Base-by-base conservation (phyloP, 495 filamentous ascomycete species). In the Collariella sp. region DNA sequence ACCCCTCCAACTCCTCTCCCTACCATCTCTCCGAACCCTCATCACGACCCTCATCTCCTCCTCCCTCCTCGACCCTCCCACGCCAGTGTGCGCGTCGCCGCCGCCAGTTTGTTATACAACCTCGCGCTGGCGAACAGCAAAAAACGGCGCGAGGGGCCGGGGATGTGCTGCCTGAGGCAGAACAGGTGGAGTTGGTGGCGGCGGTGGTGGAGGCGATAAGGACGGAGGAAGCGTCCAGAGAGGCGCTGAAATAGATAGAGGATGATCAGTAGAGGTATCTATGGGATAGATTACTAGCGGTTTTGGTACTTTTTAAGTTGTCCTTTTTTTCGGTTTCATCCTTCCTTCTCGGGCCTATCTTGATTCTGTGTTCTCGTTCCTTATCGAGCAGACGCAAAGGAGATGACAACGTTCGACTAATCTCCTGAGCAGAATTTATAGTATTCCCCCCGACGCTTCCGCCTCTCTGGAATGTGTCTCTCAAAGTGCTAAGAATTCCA, bases 41-140 rank as follows among this genome's bases (percentile, higher is more conserved):
- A 61, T 78, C 48, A 72, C 72, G 0, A 57, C 70, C 44, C 67
- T 83, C 9, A 66, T 80, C 13, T 77, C 80, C 5, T 71, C 72
- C 7, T 76, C 75, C 52, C 71, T 85, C 43, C 72, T 83, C 5
- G 79, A 83, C 46, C 73, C 71, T 66, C 63, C 20, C 80, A 82
- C 54, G 65, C 60, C 48, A 76, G 70, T 43, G 63, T 77, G 11
- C 83, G 91, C 29, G 86, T 89, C 13, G 85, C 88, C 6, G 88
- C 90, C 0, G 79, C 89, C 15, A 85, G 85, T 1, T 70, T 96
- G n/a, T 79, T 87, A 1, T 91, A 91, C 69, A 95, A 96, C 54
- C 66, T 97, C 3, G 79, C 88, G 0, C 68, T 78, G 9, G 76
- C 82, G 9, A 88, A 90, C 60, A 83, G 84, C 62, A 78, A 79